Percentiles rank a stretch among this genome's conserved stretches.
Evolutionary conservation across 1,139 yeast species (phyloP).

Genomic region (Taphrina betulina): DNA sequence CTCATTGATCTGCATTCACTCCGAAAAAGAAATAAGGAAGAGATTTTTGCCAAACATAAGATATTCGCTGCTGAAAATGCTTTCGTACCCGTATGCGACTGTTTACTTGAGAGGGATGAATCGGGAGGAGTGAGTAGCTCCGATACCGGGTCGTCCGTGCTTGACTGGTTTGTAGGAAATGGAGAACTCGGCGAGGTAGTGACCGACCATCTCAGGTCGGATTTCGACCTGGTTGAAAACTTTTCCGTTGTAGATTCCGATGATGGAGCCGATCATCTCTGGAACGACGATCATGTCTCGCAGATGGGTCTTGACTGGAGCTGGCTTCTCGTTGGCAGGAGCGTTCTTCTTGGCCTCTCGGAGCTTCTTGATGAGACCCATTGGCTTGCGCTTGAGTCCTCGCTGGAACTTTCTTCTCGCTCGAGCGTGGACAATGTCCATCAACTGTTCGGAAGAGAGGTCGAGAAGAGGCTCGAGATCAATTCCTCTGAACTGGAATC

Average conservation of each 20-base stretch:
- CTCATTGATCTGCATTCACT: conserved; percentile 18
- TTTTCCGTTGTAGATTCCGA: conserved; percentile 99
- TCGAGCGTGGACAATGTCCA: conserved; percentile 44
- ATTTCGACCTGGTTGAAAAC: conserved; percentile 98
- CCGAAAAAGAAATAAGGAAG: background rate
- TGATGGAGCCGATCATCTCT: conserved; percentile 99
- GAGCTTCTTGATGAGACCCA: conserved; percentile 96
- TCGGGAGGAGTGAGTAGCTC: conserved; percentile 79
- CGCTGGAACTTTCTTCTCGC: conserved; percentile 36
- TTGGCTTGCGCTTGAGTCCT: conserved; percentile 41
- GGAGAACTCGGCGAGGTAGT: conserved; percentile 99
- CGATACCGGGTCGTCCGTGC: conserved; percentile 98
- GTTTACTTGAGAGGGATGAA: conserved; percentile 62
- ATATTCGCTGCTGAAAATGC: background rate
- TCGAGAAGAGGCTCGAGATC: conserved; percentile 82
- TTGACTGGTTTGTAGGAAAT: conserved; percentile 99
- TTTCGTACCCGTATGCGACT: background rate
- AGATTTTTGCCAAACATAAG: background rate
- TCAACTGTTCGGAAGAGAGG: conserved; percentile 94
- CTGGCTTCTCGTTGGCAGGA: conserved; percentile 94
- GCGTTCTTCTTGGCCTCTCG: conserved; percentile 96
- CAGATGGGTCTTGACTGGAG: conserved; percentile 97
- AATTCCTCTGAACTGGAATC: conserved; percentile 27
- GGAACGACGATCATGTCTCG: conserved; percentile 99
- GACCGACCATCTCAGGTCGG: conserved; percentile 99